Base-by-base conservation (phyloP, 2,329 filamentous ascomycete genomes). In the Graphilbum sp. region DNA sequence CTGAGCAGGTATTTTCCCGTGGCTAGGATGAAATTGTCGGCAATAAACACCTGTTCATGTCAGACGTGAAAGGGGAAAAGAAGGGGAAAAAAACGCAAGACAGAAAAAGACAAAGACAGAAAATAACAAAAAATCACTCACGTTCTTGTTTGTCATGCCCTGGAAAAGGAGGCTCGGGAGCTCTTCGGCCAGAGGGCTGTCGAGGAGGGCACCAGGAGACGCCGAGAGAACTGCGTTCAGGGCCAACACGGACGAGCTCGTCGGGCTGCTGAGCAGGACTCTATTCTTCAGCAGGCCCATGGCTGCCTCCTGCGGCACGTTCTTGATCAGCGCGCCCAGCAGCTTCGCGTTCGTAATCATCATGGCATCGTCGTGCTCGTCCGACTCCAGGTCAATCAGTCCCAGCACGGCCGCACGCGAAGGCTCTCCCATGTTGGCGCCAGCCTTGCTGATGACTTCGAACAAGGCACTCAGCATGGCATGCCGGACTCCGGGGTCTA, bases 401-500 rank as follows among this genome's bases (percentile, higher is more conserved):
- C 74, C 72, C 35, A 98, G 64, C 20, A 98, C 85, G n/a, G 87
- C 77, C 43, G 76, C 72, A 39, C 87, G 77, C 35, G 88, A 95
- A 18, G 77, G 64, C 50, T 96, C 90, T 49, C 83, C 87, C 90
- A 98, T 98, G 59, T 88, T 95, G 41, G 69, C 69, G 39, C 90
- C 90, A 16, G 87, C 88, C 59, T 94, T 94, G 65, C 84, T 88
- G 43, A 98, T 79, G 23, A 98, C 90, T 53, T 96, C 88, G 53
- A 92, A 95, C 34, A 98, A 62, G 3, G 90, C 90, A 64, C 92
- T 94, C 50, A 98, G 69, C 90, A 98, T 98, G 21, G 90, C 90
- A 47, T 81, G 90, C 59, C 75, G 83, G 46, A 98, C 90, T 34
- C 88, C 88, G 6, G 75, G 54, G 52, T 96, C 88, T 2, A 73